A percentile compares a stretch with the other conserved stretches of the same genome.
Evolutionary conservation across 345 rosid species (phyloP).

Genomic region (Cardamine resedifolia): DNA sequence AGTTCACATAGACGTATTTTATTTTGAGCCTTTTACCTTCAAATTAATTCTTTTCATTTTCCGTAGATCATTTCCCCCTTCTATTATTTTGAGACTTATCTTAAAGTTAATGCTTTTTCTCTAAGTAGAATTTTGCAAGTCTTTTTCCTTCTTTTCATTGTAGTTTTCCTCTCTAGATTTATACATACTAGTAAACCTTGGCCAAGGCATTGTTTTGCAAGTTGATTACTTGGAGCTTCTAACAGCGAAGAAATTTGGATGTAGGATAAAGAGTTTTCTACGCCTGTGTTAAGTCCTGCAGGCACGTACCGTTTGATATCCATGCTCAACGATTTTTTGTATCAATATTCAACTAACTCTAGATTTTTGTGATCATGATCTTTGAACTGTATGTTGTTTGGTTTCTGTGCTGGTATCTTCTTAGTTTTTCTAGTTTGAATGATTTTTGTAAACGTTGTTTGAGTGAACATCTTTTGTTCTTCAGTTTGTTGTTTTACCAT

Average conservation of each 20-base stretch:
- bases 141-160: neutral
- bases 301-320: neutral
- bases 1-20: slow-evolving; percentile 20
- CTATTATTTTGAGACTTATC: slow-evolving; percentile 13
- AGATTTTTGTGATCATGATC: neutral
- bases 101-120: slow-evolving; percentile 33
- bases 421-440: slow-evolving; percentile 17
- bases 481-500: slow-evolving; percentile 33
- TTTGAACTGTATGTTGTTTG: slow-evolving; percentile 1
- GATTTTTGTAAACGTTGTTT: neutral
- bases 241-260: neutral
- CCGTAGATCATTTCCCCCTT: slow-evolving; percentile 36
- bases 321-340: neutral
- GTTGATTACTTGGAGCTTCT: slow-evolving; percentile 2
- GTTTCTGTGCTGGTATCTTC: slow-evolving; percentile 8
- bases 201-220: neutral
- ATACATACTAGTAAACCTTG: neutral
- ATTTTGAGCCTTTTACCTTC: slow-evolving; percentile 36
- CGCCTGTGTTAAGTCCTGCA: neutral
- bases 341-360: neutral
- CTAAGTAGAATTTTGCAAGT: slow-evolving; percentile 4
- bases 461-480: neutral
- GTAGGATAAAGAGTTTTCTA: neutral
- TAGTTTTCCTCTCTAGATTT: slow-evolving; percentile 10
- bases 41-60: slow-evolving; percentile 25